phyloP scores from a whole-genome alignment of 352 stramenopile species.

The Blastocystis sp. region DNA sequence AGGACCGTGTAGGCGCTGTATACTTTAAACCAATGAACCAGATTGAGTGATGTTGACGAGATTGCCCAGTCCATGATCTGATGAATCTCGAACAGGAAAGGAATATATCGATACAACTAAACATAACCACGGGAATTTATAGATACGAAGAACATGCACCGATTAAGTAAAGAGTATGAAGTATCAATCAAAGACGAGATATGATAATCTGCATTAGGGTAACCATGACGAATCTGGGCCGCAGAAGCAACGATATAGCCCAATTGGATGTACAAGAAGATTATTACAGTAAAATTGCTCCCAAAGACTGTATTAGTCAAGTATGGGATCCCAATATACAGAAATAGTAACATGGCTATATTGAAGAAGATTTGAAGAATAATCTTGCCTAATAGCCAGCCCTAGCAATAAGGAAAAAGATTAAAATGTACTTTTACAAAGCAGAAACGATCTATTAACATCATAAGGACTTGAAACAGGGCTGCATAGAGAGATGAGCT shows the following conservation, averaged over 20 bases:
- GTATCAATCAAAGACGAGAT: slow-evolving; percentile 8
- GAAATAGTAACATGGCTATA: background rate
- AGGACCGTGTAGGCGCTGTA: slow-evolving; percentile 16
- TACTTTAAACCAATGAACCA: slow-evolving; percentile 58
- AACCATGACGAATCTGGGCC: slow-evolving; percentile 13
- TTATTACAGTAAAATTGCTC: background rate
- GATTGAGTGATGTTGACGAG: slow-evolving; percentile 12
- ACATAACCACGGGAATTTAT: background rate
- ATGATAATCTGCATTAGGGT: slow-evolving; percentile 12
- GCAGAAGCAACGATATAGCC: slow-evolving; percentile 12
- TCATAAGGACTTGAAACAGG: slow-evolving; percentile 18
- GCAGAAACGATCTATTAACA: slow-evolving; percentile 36
- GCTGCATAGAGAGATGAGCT: slow-evolving; percentile 16
- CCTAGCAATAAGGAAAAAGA: background rate
- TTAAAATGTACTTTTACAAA: slow-evolving; percentile 21
- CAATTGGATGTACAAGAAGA: slow-evolving; percentile 10
- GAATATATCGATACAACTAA: slow-evolving; percentile 62
- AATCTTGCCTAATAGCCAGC: slow-evolving; percentile 8
- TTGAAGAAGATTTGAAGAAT: slow-evolving; percentile 24
- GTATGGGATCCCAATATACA: background rate
- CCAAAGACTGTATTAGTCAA: slow-evolving; percentile 18
- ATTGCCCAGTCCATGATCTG: slow-evolving; percentile 64
- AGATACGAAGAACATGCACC: slow-evolving; percentile 25
- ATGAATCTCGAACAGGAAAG: slow-evolving; percentile 67
- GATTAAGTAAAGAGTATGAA: slow-evolving; percentile 44